Evolutionary conservation across 1,139 yeast species (phyloP), one percentile per base, ranked within the genome.

Genomic region (Nakaseomyces sp.): DNA sequence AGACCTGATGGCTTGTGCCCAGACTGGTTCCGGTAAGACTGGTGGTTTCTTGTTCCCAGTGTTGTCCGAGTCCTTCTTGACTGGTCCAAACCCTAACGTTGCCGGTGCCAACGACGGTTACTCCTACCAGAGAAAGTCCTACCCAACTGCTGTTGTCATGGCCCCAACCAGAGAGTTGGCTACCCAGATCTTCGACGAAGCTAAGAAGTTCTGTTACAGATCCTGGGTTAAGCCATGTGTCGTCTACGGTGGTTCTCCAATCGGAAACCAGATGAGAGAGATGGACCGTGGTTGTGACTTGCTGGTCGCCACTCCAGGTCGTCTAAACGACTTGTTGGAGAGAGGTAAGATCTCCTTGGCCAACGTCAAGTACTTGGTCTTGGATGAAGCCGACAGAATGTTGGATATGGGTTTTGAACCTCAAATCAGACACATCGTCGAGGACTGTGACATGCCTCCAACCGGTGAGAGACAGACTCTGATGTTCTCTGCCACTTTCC

Each of bases 351-450:
- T 91, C 55, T 88, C 96, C 38, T 75, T 91, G 61, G 76, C 79
- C 54, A 87, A 86, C 71, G 88, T 91, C 70, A 87, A 85, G 69
- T 91, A 87, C 70, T 77, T 91, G 66, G 97, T 91, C 43, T 76
- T 91, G 55, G 98, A 91, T 71, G 98, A 91, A 76, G 98, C 98
- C 64, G 98, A 91, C 72, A 86, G 98, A 76, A 91, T 91, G 98
- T 80, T 91, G 72, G 98, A 91, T 81, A 91, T 91, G 98, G 98
- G 98, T 76, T 91, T 91, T 72, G 98, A 91, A 74, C 97, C 97
- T 54, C 98, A 91, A 76, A 91, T 91, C 65, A 86, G 98, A 77
- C 86, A 89, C 66, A 89, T 91, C 64, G 98, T 91, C 50, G 95
- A 91, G 70, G 95, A 85, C 57, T 89, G 93, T 73, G 96, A 87